A percentile compares a stretch with the other conserved stretches of the same genome.
Conservation (phyloP, 179 eudicot genomes). For the Beta lomatogona region DNA sequence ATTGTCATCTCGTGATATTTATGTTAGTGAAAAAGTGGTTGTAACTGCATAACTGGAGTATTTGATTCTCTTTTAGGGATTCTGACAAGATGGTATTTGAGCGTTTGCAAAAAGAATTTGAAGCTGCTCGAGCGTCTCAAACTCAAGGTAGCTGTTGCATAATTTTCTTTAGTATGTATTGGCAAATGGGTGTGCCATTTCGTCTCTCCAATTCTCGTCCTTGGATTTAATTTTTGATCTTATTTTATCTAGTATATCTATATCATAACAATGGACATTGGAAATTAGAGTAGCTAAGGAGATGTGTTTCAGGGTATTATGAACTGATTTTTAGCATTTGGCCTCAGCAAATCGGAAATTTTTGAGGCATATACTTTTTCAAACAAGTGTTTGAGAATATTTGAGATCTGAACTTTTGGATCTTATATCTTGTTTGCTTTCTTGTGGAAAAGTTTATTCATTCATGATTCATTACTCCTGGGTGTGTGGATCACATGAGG, state of each 20-base stretch:
- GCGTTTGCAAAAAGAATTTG: conserved; percentile 94
- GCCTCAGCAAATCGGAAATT: not conserved
- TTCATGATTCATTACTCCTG: not conserved
- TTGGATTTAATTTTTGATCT: not conserved
- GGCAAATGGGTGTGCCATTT: not conserved
- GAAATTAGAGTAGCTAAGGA: too few species aligned
- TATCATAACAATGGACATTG: not conserved
- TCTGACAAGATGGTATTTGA: conserved; percentile 91
- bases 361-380: not conserved
- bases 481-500: not conserved
- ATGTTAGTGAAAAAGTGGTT: not conserved
- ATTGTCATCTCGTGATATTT: not conserved
- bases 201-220: not conserved
- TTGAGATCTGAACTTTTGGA: not conserved
- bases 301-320: too few species aligned
- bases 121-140: conserved; percentile 82
- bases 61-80: conserved; percentile 55
- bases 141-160: conserved; percentile 64
- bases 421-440: not conserved
- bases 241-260: too few species aligned
- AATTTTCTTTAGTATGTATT: not conserved
- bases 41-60: conserved; percentile 3
- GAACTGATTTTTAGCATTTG: not conserved
- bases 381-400: too few species aligned
- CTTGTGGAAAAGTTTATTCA: not conserved